Conservation (phyloP, 805 yeast species). For the Wickerhamomyces bisporus region DNA sequence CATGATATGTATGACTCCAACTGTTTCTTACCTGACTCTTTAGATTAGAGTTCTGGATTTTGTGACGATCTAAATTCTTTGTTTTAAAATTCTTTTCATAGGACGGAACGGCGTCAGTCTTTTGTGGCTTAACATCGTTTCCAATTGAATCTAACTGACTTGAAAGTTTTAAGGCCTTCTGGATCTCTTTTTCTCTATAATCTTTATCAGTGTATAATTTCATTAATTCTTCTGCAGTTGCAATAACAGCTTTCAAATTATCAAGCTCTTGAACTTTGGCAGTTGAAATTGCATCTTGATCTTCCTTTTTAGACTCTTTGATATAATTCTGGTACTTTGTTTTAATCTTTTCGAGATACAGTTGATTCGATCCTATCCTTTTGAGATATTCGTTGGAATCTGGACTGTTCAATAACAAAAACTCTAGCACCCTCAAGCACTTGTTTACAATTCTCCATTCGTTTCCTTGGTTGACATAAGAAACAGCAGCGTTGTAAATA, state of each 20-base stretch:
- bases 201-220: constrained; percentile 5
- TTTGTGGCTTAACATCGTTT: constrained; percentile 4
- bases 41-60: constrained; percentile 13
- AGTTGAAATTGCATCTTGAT: constrained; percentile 7
- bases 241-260: constrained; percentile 4
- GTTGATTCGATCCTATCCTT: neutral
- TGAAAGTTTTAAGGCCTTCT: constrained; percentile 7
- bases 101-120: constrained; percentile 4
- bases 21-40: constrained; percentile 12
- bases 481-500: constrained; percentile 12
- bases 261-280: constrained; percentile 8
- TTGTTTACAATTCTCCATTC: constrained; percentile 38
- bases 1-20: constrained; percentile 4
- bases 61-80: constrained; percentile 11
- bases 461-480: constrained; percentile 34
- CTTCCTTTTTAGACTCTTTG: constrained; percentile 21
- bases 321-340: neutral
- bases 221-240: constrained; percentile 4
- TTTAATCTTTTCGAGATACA: neutral
- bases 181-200: constrained; percentile 4
- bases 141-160: constrained; percentile 1
- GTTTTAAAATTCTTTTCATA: constrained; percentile 7
- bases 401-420: constrained; percentile 27
- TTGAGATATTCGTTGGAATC: neutral
- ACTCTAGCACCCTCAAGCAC: constrained; percentile 31